Conservation (phyloP, 306 rosid species). For the Vigna reflexopilosa region DNA sequence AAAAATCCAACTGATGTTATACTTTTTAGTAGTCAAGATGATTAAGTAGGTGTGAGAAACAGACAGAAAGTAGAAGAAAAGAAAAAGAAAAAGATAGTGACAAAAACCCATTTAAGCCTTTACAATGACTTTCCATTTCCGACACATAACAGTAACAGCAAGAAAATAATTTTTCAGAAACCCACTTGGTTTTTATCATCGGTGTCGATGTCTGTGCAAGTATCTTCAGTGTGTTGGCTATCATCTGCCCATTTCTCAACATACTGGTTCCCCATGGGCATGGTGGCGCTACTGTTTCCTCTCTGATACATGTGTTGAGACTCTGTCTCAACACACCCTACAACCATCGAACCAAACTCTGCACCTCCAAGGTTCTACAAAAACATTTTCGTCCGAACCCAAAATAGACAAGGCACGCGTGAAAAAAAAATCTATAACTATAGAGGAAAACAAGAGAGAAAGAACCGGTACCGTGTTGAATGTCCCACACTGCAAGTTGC, state of each 20-base stretch:
- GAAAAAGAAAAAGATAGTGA: neutral
- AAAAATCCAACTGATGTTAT: neutral
- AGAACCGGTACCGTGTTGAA: conserved; percentile 57
- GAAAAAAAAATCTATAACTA: conserved; percentile 17
- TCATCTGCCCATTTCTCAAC: conserved; percentile 79
- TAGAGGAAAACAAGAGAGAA: conserved; percentile 23
- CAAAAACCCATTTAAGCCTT: neutral
- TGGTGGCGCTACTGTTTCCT: conserved; percentile 34
- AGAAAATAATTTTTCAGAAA: neutral
- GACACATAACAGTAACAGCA: neutral
- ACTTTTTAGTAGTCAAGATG: neutral
- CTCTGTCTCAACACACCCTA: conserved; percentile 56
- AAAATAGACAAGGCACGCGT: neutral
- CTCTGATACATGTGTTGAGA: conserved; percentile 53
- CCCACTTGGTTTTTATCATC: conserved; percentile 75
- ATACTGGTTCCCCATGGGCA: conserved; percentile 57
- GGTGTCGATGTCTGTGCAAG: conserved; percentile 77
- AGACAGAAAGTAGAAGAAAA: no score
- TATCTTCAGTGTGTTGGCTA: conserved; percentile 84
- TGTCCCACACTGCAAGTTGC: conserved; percentile 62
- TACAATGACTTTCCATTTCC: neutral
- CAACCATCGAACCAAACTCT: conserved; percentile 57
- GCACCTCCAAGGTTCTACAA: conserved; percentile 54
- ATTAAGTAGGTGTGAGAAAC: neutral
- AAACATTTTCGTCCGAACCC: conserved; percentile 14